Evolutionary conservation across 176 grass and related monocot genomes (phyloP).

Genomic region (Paspalum notatum): DNA sequence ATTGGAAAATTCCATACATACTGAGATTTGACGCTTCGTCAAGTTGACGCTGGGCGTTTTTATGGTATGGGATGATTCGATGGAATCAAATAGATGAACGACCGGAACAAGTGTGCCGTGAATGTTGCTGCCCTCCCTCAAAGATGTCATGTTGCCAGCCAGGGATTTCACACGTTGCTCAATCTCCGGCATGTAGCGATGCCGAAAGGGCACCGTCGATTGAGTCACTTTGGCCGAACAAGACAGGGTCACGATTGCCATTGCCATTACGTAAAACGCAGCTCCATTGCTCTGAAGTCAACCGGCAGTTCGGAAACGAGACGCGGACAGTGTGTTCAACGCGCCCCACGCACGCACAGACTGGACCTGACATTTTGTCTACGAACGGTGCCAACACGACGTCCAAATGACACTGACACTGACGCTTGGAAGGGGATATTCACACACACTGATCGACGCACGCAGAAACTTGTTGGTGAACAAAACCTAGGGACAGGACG

Average conservation of each 20-base stretch:
- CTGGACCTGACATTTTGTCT: background rate
- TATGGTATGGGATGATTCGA: background rate
- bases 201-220: background rate
- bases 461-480: background rate
- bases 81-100: background rate
- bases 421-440: constrained; percentile 11
- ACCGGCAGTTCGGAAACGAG: constrained; percentile 19
- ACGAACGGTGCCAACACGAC: background rate
- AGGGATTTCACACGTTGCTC: too few species aligned
- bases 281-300: constrained; percentile 39
- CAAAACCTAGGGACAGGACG: constrained; percentile 10
- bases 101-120: too few species aligned
- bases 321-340: constrained; percentile 6
- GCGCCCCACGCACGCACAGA: background rate
- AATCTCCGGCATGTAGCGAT: too few species aligned
- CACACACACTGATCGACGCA: background rate
- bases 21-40: background rate
- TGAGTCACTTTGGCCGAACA: background rate
- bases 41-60: background rate
- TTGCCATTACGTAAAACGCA: constrained; percentile 26
- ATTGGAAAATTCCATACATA: background rate
- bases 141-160: background rate
- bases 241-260: background rate
- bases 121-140: background rate
- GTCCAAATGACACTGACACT: background rate